These are phyloP conservation scores for Calocybe indica DNA, from an alignment of 768 basidiomycete species.

Conservation along the genomic window DNA sequence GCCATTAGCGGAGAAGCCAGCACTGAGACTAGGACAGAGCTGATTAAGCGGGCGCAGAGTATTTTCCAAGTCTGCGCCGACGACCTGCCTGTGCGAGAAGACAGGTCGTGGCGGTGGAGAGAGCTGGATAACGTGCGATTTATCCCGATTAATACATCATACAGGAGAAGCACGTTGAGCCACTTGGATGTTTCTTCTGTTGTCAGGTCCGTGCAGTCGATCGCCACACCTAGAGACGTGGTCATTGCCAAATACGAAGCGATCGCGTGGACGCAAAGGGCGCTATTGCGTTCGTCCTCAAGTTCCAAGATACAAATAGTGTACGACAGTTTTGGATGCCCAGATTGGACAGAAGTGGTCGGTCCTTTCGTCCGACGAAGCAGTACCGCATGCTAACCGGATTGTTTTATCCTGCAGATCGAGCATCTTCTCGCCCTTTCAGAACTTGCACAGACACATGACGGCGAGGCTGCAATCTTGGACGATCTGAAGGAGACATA, in stretches of 20 bases:
- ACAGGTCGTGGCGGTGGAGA: constrained; percentile 18
- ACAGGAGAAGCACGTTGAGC: not conserved
- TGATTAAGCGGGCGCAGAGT: constrained; percentile 17
- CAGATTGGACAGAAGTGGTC: constrained; percentile 37
- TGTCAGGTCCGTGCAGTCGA: constrained; percentile 18
- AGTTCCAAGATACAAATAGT: constrained; percentile 23
- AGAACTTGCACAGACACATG: constrained; percentile 16
- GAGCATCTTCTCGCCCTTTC: constrained; percentile 32
- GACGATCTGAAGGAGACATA: constrained; percentile 38
- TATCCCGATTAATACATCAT: constrained; percentile 27
- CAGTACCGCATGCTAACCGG: not conserved
- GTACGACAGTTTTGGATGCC: constrained; percentile 31
- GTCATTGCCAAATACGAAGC: constrained; percentile 30
- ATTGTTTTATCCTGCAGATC: constrained; percentile 21
- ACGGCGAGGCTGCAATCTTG: constrained; percentile 20
- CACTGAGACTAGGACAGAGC: constrained; percentile 4
- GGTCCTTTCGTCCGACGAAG: constrained; percentile 11
- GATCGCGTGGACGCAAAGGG: constrained; percentile 48
- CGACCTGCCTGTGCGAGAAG: constrained; percentile 24
- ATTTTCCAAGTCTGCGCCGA: constrained; percentile 29
- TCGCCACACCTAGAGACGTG: constrained; percentile 33
- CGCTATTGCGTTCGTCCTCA: constrained; percentile 21
- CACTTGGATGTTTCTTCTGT: constrained; percentile 15
- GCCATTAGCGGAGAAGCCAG: constrained; percentile 19
- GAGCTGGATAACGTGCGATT: constrained; percentile 29